phyloP scores from a whole-genome alignment of 2,329 filamentous ascomycete genomes.

The Simplicillium aogashimaense region DNA sequence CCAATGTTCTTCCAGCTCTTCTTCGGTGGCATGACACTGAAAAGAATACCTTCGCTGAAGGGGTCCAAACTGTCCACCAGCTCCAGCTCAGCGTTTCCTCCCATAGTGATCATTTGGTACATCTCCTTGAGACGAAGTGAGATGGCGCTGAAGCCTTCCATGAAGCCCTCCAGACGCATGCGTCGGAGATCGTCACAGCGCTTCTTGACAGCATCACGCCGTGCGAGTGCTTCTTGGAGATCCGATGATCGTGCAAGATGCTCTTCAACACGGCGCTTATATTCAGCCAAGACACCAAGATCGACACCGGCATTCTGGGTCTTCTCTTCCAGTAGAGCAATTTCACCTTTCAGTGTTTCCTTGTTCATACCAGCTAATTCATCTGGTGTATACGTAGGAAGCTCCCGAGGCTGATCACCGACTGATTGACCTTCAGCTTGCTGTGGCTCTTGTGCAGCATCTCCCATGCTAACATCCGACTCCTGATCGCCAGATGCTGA shows the following conservation, averaged over 20 bases:
- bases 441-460: constrained; percentile 6
- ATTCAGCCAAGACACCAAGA: constrained; percentile 78
- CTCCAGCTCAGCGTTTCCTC: constrained; percentile 94
- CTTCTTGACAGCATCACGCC: constrained; percentile 81
- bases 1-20: constrained; percentile 99
- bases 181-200: constrained; percentile 87
- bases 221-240: constrained; percentile 64
- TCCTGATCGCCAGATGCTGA: constrained; percentile 6
- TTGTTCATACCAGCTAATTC: constrained; percentile 59
- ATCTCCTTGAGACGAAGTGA: constrained; percentile 95
- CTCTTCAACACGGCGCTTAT: constrained; percentile 76
- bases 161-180: constrained; percentile 88
- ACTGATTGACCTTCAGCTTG: constrained; percentile 17
- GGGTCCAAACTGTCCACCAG: constrained; percentile 93
- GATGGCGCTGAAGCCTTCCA: constrained; percentile 93
- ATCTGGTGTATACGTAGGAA: constrained; percentile 70
- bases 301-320: constrained; percentile 84
- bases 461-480: constrained; percentile 13
- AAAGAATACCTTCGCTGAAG: constrained; percentile 92
- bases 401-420: constrained; percentile 36
- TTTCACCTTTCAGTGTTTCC: constrained; percentile 50
- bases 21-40: constrained; percentile 98
- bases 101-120: constrained; percentile 99
- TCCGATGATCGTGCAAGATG: constrained; percentile 75
- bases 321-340: constrained; percentile 53